Evolutionary conservation across 352 stramenopile genomes (phyloP), one percentile per base, ranked within the genome.

Genomic region (Globisporangium parvum): DNA sequence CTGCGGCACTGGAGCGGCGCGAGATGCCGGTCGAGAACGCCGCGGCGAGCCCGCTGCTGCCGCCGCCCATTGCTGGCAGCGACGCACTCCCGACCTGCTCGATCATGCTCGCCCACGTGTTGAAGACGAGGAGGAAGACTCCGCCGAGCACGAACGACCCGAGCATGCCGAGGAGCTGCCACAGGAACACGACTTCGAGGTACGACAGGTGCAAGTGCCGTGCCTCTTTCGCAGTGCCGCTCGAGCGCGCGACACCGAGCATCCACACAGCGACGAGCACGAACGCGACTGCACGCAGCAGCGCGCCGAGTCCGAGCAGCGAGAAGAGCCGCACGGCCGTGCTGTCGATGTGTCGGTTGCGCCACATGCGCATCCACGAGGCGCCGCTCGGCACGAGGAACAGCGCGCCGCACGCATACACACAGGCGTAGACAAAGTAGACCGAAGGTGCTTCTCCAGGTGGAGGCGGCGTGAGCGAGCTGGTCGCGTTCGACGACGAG

Each of bases 61-160:
- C 20, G 18, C 41, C 20, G 20, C 41, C 41, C 6, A 47, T 47
- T 3, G 26, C 47, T 3, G 26, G 33, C 31, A 49, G 55, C 8
- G 54, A 40, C 49, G 54, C 45, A 9, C 46, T 66, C 17, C 66
- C 67, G 35, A 87, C 76, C 33, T 75, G 69, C 53, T 84, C 76
- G 56, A 87, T 73, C 73, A 87, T 87, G 47, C 69, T 62, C 3
- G 76, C 76, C 73, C 76, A 87, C 40, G 76, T 87, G 49, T 82
- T 84, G 57, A 87, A 82, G 35, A 87, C 66, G 26, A 87, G 51
- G 35, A 87, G 56, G 57, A 87, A 82, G 23, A 84, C 73, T 26
- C 69, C 62, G 41, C 70, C 67, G 20, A 87, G 64, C 37, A 74
- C 66, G 15, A 79, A 57, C 1, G 76, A 73, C 11, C 60, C 70